phyloP scores from a whole-genome alignment of 352 stramenopile genomes.

The Thraustotheca clavata region DNA sequence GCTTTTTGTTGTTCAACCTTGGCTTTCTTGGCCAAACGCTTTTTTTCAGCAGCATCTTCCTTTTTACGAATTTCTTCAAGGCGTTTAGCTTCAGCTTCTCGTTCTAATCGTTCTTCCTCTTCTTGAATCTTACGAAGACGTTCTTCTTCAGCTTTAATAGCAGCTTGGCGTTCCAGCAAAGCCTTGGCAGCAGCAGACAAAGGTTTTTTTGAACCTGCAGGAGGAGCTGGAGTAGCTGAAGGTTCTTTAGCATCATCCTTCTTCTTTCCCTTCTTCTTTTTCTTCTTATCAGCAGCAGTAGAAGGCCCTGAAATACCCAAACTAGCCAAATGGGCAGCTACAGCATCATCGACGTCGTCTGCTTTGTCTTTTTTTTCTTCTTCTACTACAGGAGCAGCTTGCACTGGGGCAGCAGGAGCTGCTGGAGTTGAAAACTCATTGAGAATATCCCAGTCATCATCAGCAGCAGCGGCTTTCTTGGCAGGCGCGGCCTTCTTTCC shows the following conservation, averaged over 20 bases:
- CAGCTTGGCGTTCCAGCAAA: conserved; percentile 64
- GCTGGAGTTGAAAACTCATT: conserved; percentile 46
- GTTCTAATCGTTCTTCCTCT: conserved; percentile 51
- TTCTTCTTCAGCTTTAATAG: conserved; percentile 65
- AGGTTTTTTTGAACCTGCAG: conserved; percentile 52
- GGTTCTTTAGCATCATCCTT: conserved; percentile 61
- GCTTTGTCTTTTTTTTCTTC: no score
- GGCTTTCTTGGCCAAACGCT: conserved; percentile 41
- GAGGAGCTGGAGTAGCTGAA: conserved; percentile 23
- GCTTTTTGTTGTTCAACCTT: conserved; percentile 93
- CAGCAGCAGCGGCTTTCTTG: conserved; percentile 42
- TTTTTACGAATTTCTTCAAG: conserved; percentile 73
- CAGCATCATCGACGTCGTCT: conserved; percentile 50
- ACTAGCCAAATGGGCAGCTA: conserved; percentile 65
- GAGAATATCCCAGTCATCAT: conserved; percentile 65
- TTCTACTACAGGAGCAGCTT: conserved; percentile 6
- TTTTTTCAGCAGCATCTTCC: conserved; percentile 36
- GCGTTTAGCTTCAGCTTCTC: conserved; percentile 42
- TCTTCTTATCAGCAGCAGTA: conserved; percentile 45
- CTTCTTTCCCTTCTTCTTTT: conserved; percentile 71
- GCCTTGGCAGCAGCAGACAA: conserved; percentile 59
- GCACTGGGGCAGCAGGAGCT: conserved; percentile 12
- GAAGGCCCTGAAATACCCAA: conserved; percentile 57
- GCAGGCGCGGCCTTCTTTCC: conserved; percentile 51
- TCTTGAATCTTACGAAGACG: conserved; percentile 24